phyloP scores from a whole-genome alignment of 148 eudicot genomes.

The Spergularia marina region DNA sequence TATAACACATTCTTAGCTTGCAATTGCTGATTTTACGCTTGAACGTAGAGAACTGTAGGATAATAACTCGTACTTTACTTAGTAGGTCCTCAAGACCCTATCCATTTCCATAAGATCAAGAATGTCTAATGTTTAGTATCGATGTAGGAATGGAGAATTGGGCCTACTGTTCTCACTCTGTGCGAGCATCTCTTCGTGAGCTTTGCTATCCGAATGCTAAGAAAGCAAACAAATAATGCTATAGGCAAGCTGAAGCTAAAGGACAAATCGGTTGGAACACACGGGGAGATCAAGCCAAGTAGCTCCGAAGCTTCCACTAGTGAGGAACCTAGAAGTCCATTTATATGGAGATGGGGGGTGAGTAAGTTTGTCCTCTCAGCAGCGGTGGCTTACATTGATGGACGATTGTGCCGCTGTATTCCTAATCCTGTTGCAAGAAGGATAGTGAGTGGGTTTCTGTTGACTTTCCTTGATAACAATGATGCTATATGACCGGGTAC shows the following conservation, averaged over 20 bases:
- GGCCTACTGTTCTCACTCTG: constrained; percentile 81
- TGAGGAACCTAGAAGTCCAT: constrained; percentile 37
- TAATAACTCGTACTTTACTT: no score
- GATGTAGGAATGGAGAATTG: constrained; percentile 82
- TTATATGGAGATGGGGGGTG: constrained; percentile 71
- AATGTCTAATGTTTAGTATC: background rate
- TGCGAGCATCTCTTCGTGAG: constrained; percentile 96
- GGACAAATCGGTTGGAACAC: constrained; percentile 28
- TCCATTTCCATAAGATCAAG: background rate
- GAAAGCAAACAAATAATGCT: constrained; percentile 60
- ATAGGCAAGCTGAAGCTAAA: constrained; percentile 41
- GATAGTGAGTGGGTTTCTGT: constrained; percentile 88
- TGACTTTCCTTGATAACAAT: constrained; percentile 78
- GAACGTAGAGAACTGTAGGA: no score
- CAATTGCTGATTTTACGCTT: no score
- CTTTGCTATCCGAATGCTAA: constrained; percentile 72
- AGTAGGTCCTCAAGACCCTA: no score
- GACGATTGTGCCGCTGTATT: constrained; percentile 80
- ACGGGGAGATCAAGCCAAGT: constrained; percentile 27
- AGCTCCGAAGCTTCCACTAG: background rate
- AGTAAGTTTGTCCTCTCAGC: constrained; percentile 82
- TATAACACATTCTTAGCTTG: no score
- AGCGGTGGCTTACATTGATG: constrained; percentile 84
- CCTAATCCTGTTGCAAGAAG: constrained; percentile 92
- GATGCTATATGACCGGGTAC: constrained; percentile 28